Evolutionary conservation across 768 basidiomycete species (phyloP), one percentile per base, ranked within the genome.

Genomic region (Tulasnella sp.): DNA sequence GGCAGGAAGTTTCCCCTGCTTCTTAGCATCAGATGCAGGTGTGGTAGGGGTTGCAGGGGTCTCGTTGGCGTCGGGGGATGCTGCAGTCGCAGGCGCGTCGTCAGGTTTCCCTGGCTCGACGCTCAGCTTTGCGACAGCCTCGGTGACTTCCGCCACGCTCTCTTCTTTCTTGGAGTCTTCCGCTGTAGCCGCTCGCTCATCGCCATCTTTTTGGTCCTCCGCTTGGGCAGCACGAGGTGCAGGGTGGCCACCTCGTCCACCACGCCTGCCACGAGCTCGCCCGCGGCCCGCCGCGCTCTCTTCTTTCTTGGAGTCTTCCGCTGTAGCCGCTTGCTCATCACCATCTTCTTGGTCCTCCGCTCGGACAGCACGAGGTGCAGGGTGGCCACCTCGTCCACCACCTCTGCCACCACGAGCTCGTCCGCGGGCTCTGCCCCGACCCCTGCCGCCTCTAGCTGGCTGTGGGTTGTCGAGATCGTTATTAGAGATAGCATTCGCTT

Each of bases 1-100:
- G 80, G 89, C 86, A 81, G 83, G 72, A 31, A 19, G 71, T 75
- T 78, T 71, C 78, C 34, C 70, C 54, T 75, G 74, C 73, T 64
- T 69, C 67, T 76, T 68, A 17, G 75, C 15, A 31, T 84, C 45
- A 29, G 42, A 14, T 15, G 75, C 25, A 0, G 73, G 64, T 37
- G n/a, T 54, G n/a, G 74, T 54, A 12, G 76, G 45, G 52, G 52
- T 67, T 39, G 39, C 45, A 12, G 76, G 74, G 11, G 39, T 34
- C 34, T 77, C 75, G 2, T 70, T 39, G 42, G 52, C 31, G 22
- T 71, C 36, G 37, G 54, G 31, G 12, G 45, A 36, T 38, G 58
- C 74, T 22, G 67, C 9, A 12, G 72, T 17, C 34, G 11, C 38
- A 15, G 45, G 40, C 52, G 39, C 42, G 37, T 54, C 36, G 37